A percentile compares a stretch with the other conserved stretches of the same genome.
Conservation (phyloP, 2,329 filamentous ascomycete species). For the Phaeophleospora eucalypticola region DNA sequence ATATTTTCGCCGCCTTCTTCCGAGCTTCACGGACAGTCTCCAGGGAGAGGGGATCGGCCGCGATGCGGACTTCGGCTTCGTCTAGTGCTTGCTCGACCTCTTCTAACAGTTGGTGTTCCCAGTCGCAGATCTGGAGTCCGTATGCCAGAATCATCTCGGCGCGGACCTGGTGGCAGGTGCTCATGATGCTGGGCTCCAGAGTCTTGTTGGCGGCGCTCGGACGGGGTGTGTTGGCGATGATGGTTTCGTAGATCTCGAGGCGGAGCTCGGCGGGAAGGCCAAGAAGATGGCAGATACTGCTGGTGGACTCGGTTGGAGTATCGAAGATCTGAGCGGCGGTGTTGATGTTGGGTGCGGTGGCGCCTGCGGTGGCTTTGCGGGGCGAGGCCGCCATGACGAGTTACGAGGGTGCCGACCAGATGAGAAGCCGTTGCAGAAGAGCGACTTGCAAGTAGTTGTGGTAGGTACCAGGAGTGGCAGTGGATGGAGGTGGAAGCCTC, state of each 20-base stretch:
- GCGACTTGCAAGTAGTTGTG: too few relatives aligned
- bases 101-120: not conserved
- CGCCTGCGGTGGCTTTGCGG: too few relatives aligned
- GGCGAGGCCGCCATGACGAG: too few relatives aligned
- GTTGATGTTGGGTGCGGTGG: not conserved
- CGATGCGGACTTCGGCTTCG: not conserved
- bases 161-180: not conserved
- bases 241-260: constrained; percentile 1
- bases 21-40: too few relatives aligned
- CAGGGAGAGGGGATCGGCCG: too few relatives aligned
- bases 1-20: too few relatives aligned
- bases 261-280: constrained; percentile 2
- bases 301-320: not conserved
- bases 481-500: not conserved
- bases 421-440: too few relatives aligned
- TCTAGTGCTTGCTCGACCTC: not conserved
- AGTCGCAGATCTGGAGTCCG: not conserved
- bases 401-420: too few relatives aligned
- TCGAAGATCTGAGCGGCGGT: not conserved
- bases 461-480: not conserved
- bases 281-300: not conserved
- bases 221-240: not conserved
- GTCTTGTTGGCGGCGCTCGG: not conserved
- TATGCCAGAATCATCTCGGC: not conserved
- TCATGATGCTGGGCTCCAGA: not conserved